Evolutionary conservation across 305 asterid species (phyloP).

Genomic region (Fraxinus sp.): DNA sequence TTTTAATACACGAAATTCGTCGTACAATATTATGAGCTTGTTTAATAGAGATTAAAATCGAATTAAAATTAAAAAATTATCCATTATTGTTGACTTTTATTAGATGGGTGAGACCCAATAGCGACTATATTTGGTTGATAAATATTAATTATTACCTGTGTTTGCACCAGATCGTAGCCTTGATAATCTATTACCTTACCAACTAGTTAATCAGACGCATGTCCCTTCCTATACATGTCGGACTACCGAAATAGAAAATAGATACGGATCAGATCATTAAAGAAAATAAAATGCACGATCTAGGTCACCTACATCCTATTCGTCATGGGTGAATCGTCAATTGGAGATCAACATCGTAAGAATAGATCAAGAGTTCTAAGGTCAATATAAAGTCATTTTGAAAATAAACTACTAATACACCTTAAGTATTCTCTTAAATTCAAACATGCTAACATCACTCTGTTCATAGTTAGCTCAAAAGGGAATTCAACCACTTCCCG

Average conservation of each 20-base stretch:
- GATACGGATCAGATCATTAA: not conserved
- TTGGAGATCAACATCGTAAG: not conserved
- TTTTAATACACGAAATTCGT: no score
- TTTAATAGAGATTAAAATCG: no score
- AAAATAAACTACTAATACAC: not conserved
- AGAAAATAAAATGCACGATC: not conserved
- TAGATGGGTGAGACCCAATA: no score
- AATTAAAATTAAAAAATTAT: no score
- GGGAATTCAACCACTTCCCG: not conserved
- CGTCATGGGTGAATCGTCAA: not conserved
- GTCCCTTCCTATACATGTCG: not conserved
- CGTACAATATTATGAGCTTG: no score
- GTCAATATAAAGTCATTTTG: not conserved
- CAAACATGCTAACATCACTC: not conserved
- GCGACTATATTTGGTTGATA: not conserved
- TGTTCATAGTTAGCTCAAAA: not conserved
- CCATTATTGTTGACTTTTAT: no score
- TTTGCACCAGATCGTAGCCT: no score
- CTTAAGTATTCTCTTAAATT: not conserved
- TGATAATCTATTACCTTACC: not conserved
- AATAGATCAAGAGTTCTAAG: not conserved
- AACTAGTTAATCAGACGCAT: not conserved
- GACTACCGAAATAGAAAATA: no score
- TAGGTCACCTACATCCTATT: not conserved
- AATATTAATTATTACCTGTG: not conserved